Evolutionary conservation across 164 flowering plant species (phyloP).

Genomic region (Chimonanthus praecox): DNA sequence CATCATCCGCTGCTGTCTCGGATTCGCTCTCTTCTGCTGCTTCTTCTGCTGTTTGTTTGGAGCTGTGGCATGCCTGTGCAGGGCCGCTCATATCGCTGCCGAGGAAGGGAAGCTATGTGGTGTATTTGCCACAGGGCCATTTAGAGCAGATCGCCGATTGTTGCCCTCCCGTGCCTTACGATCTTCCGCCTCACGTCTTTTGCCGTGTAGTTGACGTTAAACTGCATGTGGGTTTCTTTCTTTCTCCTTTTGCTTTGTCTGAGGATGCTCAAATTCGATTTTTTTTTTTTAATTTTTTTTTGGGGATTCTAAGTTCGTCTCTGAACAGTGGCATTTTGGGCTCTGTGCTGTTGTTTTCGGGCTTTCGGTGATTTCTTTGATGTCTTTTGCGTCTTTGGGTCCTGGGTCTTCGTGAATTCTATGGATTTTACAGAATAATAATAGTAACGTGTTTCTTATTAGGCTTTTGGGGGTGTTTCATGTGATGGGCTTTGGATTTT

Average conservation of each 20-base stretch:
- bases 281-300: too few species aligned
- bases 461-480: neutral
- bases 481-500: neutral
- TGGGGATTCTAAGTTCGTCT: neutral
- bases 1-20: conserved; percentile 13
- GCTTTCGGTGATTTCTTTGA: neutral
- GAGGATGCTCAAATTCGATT: neutral
- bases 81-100: conserved; percentile 85
- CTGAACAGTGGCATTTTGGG: neutral
- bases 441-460: neutral
- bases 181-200: conserved; percentile 79
- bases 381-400: neutral
- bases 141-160: conserved; percentile 50
- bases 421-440: neutral
- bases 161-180: conserved; percentile 18
- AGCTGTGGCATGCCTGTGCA: conserved; percentile 97
- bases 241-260: neutral
- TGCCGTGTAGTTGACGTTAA: conserved; percentile 87
- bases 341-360: neutral
- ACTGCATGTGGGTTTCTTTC: conserved; percentile 54
- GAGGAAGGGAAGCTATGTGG: conserved; percentile 69
- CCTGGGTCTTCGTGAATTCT: neutral
- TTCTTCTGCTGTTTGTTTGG: conserved; percentile 31
- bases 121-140: conserved; percentile 92
- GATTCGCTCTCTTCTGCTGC: conserved; percentile 12